Evolutionary conservation across 2,329 filamentous ascomycete genomes (phyloP), one percentile per base, ranked within the genome.

Genomic region (Pezicula carpinea): DNA sequence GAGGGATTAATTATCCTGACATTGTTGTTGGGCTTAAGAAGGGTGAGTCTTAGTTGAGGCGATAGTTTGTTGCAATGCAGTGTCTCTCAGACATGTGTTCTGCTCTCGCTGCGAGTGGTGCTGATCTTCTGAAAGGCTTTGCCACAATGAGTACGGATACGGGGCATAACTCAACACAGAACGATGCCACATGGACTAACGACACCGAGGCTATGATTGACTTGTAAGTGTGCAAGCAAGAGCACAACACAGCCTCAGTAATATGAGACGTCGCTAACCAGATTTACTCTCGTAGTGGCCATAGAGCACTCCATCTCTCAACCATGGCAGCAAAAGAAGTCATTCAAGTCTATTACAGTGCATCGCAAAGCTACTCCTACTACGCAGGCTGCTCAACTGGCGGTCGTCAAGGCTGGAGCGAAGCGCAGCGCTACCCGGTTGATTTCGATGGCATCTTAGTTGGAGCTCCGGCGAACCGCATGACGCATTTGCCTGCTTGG

Each of bases 381-480:
- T 74, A 70, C 52, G 57, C 71, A n/a, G 71, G 71, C 22, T 74
- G 71, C 59, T 72, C 69, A 3, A 68, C 68, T n/a, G 71, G 71
- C 49, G 71, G 71, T 22, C 64, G 68, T 18, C 69, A 74, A 53
- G 71, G 71, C 33, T 61, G 71, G 46, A 71, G 71, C 48, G 67
- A 67, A 2, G 64, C 67, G 3, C 66, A 73, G 47, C 59, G 65
- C 38, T 74, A 65, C 50, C 71, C 70, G 2, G 57, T 67, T n/a
- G 71, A 73, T 53, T 74, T 73, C 44, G 71, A 74, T 47, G 71
- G 71, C 34, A 69, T 74, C 42, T 66, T 74, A 22, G 66, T 69
- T 5, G 70, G 69, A 18, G 64, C 70, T 40, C 69, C 63, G 6
- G 39, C 44, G 14, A 38, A 67, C 41, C 48, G 40, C 45, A 40